Percentiles rank a stretch among this genome's conserved stretches.
Conservation (phyloP, 768 basidiomycete species). For the Suillus luteus region DNA sequence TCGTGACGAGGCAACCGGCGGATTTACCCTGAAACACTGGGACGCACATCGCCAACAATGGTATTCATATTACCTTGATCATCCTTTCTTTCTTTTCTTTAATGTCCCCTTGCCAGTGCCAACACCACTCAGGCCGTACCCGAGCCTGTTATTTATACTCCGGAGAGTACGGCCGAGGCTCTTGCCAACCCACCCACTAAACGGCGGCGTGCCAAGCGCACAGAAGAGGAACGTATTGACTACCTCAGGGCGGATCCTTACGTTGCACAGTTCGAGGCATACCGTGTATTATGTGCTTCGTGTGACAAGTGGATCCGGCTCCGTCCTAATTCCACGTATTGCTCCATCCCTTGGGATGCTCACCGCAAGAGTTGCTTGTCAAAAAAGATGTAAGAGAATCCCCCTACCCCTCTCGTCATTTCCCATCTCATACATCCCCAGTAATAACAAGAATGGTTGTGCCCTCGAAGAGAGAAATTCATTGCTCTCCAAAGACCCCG, state of each 20-base stretch:
- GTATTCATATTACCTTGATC: slow-evolving; percentile 34
- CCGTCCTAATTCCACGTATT: slow-evolving; percentile 85
- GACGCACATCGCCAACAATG: slow-evolving; percentile 63
- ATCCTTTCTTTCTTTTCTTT: slow-evolving; percentile 13
- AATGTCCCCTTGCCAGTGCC: slow-evolving; percentile 22
- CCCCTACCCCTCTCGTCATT: slow-evolving; percentile 8
- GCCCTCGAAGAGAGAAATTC: slow-evolving; percentile 63
- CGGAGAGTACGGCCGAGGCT: slow-evolving; percentile 42
- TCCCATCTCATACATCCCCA: slow-evolving; percentile 17
- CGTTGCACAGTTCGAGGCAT: slow-evolving; percentile 79
- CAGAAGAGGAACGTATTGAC: slow-evolving; percentile 75
- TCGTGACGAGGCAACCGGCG: slow-evolving; percentile 61
- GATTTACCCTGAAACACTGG: slow-evolving; percentile 71
- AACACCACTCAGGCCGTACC: slow-evolving; percentile 34
- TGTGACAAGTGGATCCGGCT: slow-evolving; percentile 88
- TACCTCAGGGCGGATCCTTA: slow-evolving; percentile 71
- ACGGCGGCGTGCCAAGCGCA: slow-evolving; percentile 72
- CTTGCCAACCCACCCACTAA: slow-evolving; percentile 55
- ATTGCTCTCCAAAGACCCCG: slow-evolving; percentile 62
- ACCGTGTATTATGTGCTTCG: slow-evolving; percentile 74
- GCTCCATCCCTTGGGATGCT: slow-evolving; percentile 87
- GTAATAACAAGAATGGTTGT: slow-evolving; percentile 51
- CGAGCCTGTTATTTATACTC: slow-evolving; percentile 45
- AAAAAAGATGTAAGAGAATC: slow-evolving; percentile 63
- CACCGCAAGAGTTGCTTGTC: slow-evolving; percentile 81